Evolutionary conservation across 176 grass and related monocot species (phyloP), one percentile per base, ranked within the genome.

Genomic region (Triticum aestivum): DNA sequence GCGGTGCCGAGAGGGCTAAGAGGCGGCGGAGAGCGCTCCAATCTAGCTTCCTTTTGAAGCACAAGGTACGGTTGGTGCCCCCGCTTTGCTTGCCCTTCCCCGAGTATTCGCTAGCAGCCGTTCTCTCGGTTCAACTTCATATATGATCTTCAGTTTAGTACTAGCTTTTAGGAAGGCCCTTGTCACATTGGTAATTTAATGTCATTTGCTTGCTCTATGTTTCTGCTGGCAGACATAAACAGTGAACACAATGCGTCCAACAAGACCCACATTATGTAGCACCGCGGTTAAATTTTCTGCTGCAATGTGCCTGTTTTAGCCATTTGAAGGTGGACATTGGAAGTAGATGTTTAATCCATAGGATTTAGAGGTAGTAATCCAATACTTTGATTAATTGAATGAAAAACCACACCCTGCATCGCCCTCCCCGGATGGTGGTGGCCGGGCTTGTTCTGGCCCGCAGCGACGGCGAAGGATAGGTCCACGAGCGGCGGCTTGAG

Each of bases 51-150:
- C 6, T 81, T 70, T 4, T 65, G 42, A 69, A 76, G 89, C 73
- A 70, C 69, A 91, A 85, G 86, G 89, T 91, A 82, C 75, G 51
- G 17, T 34, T 76, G 51, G n/a, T 51, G 64, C 20, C 64, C 49
- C 44, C 11, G 6, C 29, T 84, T 61, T 84, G 81, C 65, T 65
- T 23, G 6, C 8, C 37, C 18, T 73, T 20, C n/a, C 17, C 38
- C 44, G 14, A 75, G 14, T 52, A 66, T 62, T 62, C 47, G 17
- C 30, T 18, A 56, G 14, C 8, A 37, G 13, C 38, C 17, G 4
- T 69, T 58, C 26, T 78, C 30, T 21, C 34, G 89, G 37, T 80
- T 56, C 27, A 75, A 27, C 12, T 8, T 49, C 69, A 54, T 54
- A 47, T 84, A 77, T 75, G 81, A 37, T 80, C 72, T 66, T 67